Base-by-base conservation (phyloP, 2,329 filamentous ascomycete species). In the Ophiostoma sp. region DNA sequence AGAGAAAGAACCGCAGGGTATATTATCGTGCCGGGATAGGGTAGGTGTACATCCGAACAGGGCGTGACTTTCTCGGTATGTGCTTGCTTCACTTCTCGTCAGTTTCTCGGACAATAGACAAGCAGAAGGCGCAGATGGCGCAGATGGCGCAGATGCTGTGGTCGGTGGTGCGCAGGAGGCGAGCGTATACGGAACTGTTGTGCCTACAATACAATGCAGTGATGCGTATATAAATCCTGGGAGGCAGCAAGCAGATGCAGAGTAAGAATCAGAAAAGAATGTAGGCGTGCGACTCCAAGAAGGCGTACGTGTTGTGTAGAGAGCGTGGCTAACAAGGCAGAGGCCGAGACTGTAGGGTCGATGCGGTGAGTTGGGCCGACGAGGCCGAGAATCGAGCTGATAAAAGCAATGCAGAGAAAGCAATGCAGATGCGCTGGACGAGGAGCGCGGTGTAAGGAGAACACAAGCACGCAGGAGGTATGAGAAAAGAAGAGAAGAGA, bases 1-100 rank as follows among this genome's bases (percentile, higher is more conserved):
- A 44, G 12, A 2, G 8, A 44, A 47, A 47, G 45, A 47, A 6
- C 12, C 45, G 45, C 6, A 47, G 45, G 45, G n/a, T 47, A 12
- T 45, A 45, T 67, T 60, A 55, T 55, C 36, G 58, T n/a, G 42
- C 52, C 49, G 55, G 36, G 49, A 64, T 60, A 47, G 42, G 27
- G 40, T 63, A 18, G 38, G 38, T 66, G 27, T 41, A 42, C 5
- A 14, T 49, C 11, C 45, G 11, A 65, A 40, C 55, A 55, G 63
- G 42, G 40, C 14, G 64, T 27, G 27, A 27, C 2, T 27, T 1
- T 27, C 27, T 27, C 27, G 27, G 2, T 27, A 2, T 27, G 27
- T 27, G 27, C 27, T 27, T 27, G 27, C 27, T 27, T 27, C 27
- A 27, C 27, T 27, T 27, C 27, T 27, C 27, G 27, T 27, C 27